Percentiles rank a stretch among this genome's conserved stretches.
These are phyloP conservation scores for Parietichytrium sp. DNA, from an alignment of 108 stramenopile genomes.

Conservation along the genomic window DNA sequence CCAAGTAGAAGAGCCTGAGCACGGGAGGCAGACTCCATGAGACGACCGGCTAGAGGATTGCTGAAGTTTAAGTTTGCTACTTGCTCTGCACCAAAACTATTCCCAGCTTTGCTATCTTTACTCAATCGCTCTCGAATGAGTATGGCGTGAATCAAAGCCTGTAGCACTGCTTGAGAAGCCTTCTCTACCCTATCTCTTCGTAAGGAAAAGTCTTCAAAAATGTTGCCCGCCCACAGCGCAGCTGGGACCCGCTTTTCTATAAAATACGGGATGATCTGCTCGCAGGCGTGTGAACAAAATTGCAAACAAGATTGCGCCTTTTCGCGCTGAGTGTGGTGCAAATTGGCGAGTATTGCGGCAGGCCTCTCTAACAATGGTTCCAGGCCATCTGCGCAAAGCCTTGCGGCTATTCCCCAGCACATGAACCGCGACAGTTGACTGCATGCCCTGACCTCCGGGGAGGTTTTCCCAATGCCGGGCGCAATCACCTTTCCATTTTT, in stretches of 20 bases:
- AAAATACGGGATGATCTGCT: background rate
- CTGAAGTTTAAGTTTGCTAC: too few species aligned
- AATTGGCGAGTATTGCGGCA: background rate
- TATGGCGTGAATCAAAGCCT: background rate
- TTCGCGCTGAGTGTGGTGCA: background rate
- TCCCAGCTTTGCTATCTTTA: too few species aligned
- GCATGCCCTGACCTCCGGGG: background rate
- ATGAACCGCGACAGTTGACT: background rate
- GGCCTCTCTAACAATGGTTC: background rate
- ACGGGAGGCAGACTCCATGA: too few species aligned
- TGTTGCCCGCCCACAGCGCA: background rate
- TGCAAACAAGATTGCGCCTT: background rate
- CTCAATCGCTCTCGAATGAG: too few species aligned
- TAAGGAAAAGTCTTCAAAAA: background rate
- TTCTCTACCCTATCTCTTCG: background rate
- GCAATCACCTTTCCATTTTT: background rate
- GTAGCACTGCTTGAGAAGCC: background rate
- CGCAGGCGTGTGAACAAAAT: background rate
- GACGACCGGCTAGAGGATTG: too few species aligned
- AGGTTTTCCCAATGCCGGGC: background rate
- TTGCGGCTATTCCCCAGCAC: background rate
- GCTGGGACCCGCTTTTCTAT: background rate
- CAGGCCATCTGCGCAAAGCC: background rate
- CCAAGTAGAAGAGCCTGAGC: too few species aligned
- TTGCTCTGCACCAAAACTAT: too few species aligned